Evolutionary conservation across 768 basidiomycete genomes (phyloP).

Genomic region (Hypsizygus marmoreus): DNA sequence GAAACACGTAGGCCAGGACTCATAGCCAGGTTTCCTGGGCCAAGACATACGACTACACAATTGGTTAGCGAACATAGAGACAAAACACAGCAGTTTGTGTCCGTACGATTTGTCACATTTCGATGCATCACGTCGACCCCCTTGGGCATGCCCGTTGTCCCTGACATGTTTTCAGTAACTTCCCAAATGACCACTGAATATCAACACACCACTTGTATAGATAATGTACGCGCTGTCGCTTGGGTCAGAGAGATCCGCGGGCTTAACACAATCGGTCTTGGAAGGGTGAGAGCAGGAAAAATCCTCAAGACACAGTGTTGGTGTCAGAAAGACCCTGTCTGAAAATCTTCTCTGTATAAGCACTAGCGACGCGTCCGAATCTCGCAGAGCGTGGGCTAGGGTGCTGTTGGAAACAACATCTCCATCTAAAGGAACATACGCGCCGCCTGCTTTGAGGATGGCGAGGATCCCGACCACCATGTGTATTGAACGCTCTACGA

Average conservation of each 20-base stretch:
- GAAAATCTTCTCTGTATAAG: slow-evolving; percentile 44
- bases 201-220: slow-evolving; percentile 55
- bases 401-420: slow-evolving; percentile 54
- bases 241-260: slow-evolving; percentile 35
- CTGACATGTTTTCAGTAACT: slow-evolving; percentile 24
- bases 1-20: slow-evolving; percentile 52
- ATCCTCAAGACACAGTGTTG: slow-evolving; percentile 33
- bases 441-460: slow-evolving; percentile 56
- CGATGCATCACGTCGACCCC: slow-evolving; percentile 58
- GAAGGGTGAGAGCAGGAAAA: slow-evolving; percentile 25
- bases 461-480: slow-evolving; percentile 57
- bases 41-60: slow-evolving; percentile 32
- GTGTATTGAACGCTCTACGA: slow-evolving; percentile 52
- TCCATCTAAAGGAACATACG: slow-evolving; percentile 61
- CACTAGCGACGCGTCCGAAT: slow-evolving; percentile 44
- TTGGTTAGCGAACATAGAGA: background rate
- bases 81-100: slow-evolving; percentile 20
- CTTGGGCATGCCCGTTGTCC: slow-evolving; percentile 60
- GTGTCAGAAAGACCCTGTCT: slow-evolving; percentile 32
- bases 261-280: slow-evolving; percentile 33
- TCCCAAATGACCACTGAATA: background rate
- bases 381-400: slow-evolving; percentile 48
- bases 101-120: slow-evolving; percentile 57
- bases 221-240: slow-evolving; percentile 57
- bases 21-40: slow-evolving; percentile 60